Percentiles rank a stretch among this genome's conserved stretches.
Evolutionary conservation across 208 protist genomes (phyloP).

Genomic region (Acanthamoeba lugdunensis): DNA sequence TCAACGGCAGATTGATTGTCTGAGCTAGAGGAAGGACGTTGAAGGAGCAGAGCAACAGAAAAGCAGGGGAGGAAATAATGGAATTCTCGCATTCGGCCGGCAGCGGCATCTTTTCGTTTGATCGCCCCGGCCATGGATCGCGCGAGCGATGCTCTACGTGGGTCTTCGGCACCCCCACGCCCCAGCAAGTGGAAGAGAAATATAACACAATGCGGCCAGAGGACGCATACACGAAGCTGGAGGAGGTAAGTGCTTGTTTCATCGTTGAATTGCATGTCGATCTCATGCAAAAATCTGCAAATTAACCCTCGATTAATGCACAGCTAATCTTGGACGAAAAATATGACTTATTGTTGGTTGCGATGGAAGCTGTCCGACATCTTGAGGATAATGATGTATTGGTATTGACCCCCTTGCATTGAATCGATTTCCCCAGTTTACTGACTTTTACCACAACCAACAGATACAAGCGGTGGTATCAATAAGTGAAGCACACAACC

Average conservation of each 20-base stretch:
- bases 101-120: background rate
- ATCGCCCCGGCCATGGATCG: background rate
- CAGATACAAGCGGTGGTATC: slow-evolving; percentile 36
- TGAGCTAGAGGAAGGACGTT: too few relatives aligned
- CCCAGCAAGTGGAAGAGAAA: background rate
- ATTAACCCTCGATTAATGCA: background rate
- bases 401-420: background rate
- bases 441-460: background rate
- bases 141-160: background rate
- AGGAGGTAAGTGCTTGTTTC: background rate
- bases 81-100: background rate
- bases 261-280: background rate
- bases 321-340: slow-evolving; percentile 14
- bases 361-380: slow-evolving; percentile 15
- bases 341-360: background rate
- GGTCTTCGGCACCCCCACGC: background rate
- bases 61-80: too few relatives aligned
- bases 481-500: slow-evolving; percentile 27
- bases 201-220: slow-evolving; percentile 11
- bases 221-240: background rate
- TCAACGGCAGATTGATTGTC: background rate
- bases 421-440: too few relatives aligned
- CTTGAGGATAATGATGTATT: slow-evolving; percentile 28
- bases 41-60: too few relatives aligned
- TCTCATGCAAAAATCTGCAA: too few relatives aligned